phyloP scores from a whole-genome alignment of 441 rosid species.

The Breynia disticha region DNA sequence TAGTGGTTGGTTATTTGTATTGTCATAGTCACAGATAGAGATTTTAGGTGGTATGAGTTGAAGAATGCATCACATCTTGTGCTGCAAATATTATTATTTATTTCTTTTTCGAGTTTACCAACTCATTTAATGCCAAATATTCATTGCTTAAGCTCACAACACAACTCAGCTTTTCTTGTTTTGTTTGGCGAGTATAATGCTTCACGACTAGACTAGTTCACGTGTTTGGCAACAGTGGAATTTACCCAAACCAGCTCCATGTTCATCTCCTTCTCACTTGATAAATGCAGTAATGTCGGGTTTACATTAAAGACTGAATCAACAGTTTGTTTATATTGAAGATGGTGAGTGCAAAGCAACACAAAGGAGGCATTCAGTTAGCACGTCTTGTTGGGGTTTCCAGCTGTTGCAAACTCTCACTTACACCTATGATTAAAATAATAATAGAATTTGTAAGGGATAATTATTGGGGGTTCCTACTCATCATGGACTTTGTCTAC shows the following conservation, averaged over 20 bases:
- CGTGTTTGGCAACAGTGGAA: neutral
- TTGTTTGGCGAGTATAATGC: neutral
- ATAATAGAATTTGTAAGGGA: too few species aligned
- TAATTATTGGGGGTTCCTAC: neutral
- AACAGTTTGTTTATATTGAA: too few species aligned
- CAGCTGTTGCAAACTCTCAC: slow-evolving; percentile 18
- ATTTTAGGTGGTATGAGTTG: too few species aligned
- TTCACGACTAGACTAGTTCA: neutral
- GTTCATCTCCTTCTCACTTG: too few species aligned
- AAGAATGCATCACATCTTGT: too few species aligned
- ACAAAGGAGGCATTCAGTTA: slow-evolving; percentile 21
- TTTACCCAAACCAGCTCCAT: neutral
- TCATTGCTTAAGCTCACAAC: neutral
- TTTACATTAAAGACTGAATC: neutral
- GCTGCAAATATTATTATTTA: too few species aligned
- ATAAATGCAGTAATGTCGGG: too few species aligned
- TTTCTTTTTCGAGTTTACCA: too few species aligned
- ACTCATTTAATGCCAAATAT: neutral
- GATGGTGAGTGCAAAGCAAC: slow-evolving; percentile 13
- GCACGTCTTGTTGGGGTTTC: slow-evolving; percentile 17
- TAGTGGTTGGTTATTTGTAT: neutral
- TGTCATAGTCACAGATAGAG: neutral
- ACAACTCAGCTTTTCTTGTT: neutral
- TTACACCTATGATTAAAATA: slow-evolving; percentile 2
- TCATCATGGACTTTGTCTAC: slow-evolving; percentile 2